Evolutionary conservation across 805 yeast species (phyloP).

Genomic region (Vanderwaltozyma verrucispora): DNA sequence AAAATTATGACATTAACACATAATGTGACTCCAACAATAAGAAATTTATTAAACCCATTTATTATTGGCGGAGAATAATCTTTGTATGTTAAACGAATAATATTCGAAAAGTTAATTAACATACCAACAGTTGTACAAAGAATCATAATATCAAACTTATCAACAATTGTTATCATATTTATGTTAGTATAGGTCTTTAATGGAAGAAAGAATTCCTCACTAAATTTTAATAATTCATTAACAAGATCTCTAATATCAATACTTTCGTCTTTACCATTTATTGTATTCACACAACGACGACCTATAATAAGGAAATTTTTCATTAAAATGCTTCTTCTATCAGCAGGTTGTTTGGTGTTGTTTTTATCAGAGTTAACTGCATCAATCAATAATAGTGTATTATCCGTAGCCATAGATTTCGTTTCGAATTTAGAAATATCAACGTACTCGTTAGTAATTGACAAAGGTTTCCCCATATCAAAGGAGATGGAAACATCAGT

Average conservation of each 20-base stretch:
- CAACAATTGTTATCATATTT: conserved; percentile 8
- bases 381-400: too few species aligned
- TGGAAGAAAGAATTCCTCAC: conserved; percentile 10
- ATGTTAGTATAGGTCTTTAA: conserved; percentile 11
- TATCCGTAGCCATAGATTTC: too few species aligned
- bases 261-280: conserved; percentile 5
- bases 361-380: background rate
- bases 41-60: conserved; percentile 14
- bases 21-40: conserved; percentile 10
- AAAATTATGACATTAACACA: conserved; percentile 11
- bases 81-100: conserved; percentile 9
- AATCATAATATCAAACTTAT: conserved; percentile 16
- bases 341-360: too few species aligned
- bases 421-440: conserved; percentile 1
- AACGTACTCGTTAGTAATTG: conserved; percentile 11
- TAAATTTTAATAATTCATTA: conserved; percentile 7
- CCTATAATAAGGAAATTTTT: conserved; percentile 8
- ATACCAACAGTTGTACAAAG: conserved; percentile 16
- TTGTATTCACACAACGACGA: conserved; percentile 8
- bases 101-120: conserved; percentile 14
- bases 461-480: conserved; percentile 23
- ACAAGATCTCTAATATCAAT: conserved; percentile 6
- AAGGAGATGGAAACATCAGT: conserved; percentile 20
- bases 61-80: conserved; percentile 4
- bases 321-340: conserved; percentile 6